Evolutionary conservation across 768 basidiomycete species (phyloP).

Genomic region (Bullera alba): DNA sequence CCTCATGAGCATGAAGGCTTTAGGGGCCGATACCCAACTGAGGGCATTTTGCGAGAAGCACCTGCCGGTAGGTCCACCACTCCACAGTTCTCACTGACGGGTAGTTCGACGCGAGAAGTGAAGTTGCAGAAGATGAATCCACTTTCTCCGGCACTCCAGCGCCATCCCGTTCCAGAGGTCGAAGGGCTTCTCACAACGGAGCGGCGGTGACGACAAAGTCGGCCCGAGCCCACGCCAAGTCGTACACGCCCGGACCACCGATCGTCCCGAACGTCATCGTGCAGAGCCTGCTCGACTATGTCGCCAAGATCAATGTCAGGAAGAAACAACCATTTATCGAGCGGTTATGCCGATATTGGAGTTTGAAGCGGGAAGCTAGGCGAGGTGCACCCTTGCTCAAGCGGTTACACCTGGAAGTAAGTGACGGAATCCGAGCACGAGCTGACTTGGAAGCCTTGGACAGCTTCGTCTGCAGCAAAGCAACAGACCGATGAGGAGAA

Average conservation of each 20-base stretch:
- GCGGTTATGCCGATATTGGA: constrained; percentile 86
- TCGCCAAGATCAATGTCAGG: constrained; percentile 60
- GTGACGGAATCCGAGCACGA: constrained; percentile 3
- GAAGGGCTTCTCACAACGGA: not conserved
- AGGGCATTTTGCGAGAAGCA: constrained; percentile 85
- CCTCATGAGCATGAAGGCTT: constrained; percentile 50
- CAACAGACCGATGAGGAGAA: constrained; percentile 76
- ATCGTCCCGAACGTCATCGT: constrained; percentile 80
- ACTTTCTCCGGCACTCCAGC: constrained; percentile 26
- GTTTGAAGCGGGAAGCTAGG: constrained; percentile 86
- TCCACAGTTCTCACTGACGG: not conserved
- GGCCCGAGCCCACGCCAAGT: constrained; percentile 83
- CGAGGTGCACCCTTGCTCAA: constrained; percentile 90
- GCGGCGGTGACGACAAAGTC: constrained; percentile 56
- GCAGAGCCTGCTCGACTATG: constrained; percentile 69
- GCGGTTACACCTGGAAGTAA: constrained; percentile 74
- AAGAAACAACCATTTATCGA: constrained; percentile 73
- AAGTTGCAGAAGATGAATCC: constrained; percentile 47
- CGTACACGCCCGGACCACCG: constrained; percentile 85
- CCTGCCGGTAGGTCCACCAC: constrained; percentile 60
- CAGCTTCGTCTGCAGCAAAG: constrained; percentile 59
- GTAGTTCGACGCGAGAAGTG: constrained; percentile 24
- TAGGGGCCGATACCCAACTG: constrained; percentile 47
- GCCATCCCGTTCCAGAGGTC: constrained; percentile 8
- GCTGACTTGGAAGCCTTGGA: constrained; percentile 64